phyloP scores from a whole-genome alignment of 75 land plant genomes.

The Sequoiadendron giganteum region DNA sequence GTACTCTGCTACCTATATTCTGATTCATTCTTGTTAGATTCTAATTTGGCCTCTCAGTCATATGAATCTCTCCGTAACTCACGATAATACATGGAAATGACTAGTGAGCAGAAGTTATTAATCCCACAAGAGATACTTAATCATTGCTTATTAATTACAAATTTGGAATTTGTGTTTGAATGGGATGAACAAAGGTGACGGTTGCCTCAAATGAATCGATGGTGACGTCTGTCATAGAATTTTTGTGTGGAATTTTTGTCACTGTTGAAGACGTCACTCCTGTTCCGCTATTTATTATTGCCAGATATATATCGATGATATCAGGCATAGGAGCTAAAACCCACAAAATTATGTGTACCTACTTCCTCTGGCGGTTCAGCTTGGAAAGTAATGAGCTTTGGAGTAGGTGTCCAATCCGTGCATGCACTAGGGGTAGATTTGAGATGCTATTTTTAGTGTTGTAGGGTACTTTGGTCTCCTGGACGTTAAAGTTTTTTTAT shows the following conservation, averaged over 20 bases:
- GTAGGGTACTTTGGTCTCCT: too few relatives aligned
- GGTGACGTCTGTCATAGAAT: neutral
- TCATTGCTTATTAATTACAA: neutral
- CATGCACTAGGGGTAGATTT: too few relatives aligned
- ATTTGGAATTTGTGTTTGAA: neutral
- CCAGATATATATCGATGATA: neutral
- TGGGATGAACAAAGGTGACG: neutral
- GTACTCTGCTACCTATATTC: neutral
- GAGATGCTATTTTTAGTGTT: too few relatives aligned
- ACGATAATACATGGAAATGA: neutral
- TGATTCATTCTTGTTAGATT: neutral
- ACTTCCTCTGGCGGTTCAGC: too few relatives aligned
- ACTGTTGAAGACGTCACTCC: neutral
- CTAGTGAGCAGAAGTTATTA: neutral
- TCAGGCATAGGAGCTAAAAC: too few relatives aligned
- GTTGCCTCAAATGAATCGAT: neutral
- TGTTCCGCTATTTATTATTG: neutral
- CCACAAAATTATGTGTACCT: too few relatives aligned
- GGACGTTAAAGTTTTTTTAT: too few relatives aligned
- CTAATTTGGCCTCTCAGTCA: neutral
- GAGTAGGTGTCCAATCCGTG: too few relatives aligned
- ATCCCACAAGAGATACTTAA: neutral
- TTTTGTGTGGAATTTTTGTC: neutral
- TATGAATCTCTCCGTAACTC: neutral
- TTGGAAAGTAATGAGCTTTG: too few relatives aligned